Evolutionary conservation across 1,284 basidiomycete species (phyloP), one percentile per base, ranked within the genome.

Genomic region (Lentinus polychrous): DNA sequence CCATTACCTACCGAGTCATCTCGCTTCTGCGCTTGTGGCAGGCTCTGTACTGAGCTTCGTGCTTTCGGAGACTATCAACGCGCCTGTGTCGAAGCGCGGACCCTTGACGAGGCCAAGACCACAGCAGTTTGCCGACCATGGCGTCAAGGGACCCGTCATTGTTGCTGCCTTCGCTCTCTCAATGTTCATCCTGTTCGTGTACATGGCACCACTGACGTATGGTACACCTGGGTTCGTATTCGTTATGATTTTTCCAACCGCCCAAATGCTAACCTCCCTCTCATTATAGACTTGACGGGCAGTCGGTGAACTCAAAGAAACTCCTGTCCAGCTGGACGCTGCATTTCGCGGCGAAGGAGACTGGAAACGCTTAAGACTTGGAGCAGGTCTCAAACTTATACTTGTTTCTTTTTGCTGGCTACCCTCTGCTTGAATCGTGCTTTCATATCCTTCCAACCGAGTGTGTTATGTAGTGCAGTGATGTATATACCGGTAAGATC

Each of bases 1-100:
- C 66, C 95, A 99, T 68, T 99, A 99, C 66, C 83, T 99, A 7
- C 95, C 95, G 4, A 91, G 92, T 0, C 92, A 95, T 65, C 77
- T 99, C 36, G 88, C 91, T 20, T 94, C 93, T 6, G 86, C 92
- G 12, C 75, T 99, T 49, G 83, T 96, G 42, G 91, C 94, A 14
- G 96, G 95, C 38, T 79, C 90, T 2, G 86, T 97, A 27, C 73
- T 98, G 60, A 93, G 91, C 69, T 99, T 97, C 68, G 74, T 98
- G 53, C 69, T 93, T 45, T 89, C 90, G 27, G 94, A 97, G 60
- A 85, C 87, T 8, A 84, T 99, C 66, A 94, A 99, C 71, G 95
- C 82, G 64, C 96, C 96, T 1, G 75, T 98, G 52, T 96, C 92
- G 1, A 55, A 75, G 56, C 53, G 68, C 61, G 73, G 92, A 58